Conservation (phyloP, 495 filamentous ascomycete genomes). For the Hypoxylon lienhwacheense region DNA sequence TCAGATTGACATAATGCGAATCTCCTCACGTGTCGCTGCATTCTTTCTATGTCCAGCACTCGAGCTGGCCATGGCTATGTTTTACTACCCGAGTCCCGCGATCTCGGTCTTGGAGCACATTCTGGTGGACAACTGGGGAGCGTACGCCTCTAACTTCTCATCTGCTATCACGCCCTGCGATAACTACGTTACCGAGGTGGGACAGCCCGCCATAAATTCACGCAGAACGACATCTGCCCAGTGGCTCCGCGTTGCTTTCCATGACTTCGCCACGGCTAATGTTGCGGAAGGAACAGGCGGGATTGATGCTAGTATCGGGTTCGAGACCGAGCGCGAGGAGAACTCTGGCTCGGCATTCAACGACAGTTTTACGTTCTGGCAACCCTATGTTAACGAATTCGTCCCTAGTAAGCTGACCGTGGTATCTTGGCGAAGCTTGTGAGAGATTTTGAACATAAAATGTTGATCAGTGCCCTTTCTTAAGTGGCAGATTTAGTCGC, state of each 20-base stretch:
- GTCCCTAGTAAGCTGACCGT: conserved; percentile 32
- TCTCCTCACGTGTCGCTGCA: not conserved
- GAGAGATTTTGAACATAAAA: not conserved
- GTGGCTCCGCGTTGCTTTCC: conserved; percentile 56
- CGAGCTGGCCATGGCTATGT: conserved; percentile 21
- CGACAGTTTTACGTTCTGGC: conserved; percentile 48
- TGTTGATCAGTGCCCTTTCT: conserved; percentile 29
- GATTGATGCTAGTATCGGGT: conserved; percentile 53
- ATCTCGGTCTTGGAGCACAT: conserved; percentile 39
- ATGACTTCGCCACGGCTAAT: conserved; percentile 55
- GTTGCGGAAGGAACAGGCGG: conserved; percentile 48
- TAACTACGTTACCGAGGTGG: conserved; percentile 35
- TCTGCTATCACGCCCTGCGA: conserved; percentile 41
- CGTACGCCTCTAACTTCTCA: conserved; percentile 40
- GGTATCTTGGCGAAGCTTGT: not conserved
- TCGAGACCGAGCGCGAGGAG: conserved; percentile 47
- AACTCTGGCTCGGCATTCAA: conserved; percentile 53
- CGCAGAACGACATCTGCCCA: conserved; percentile 52
- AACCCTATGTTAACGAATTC: conserved; percentile 40
- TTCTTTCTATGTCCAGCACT: not conserved
- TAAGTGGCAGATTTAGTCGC: conserved; percentile 54
- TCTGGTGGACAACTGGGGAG: conserved; percentile 40
- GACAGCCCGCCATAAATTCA: conserved; percentile 41
- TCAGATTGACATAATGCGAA: conserved; percentile 12
- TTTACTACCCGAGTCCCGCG: conserved; percentile 39